These are phyloP conservation scores for Herpetomonas samuelpessoai DNA, from an alignment of 208 protist genomes.

Conservation along the genomic window DNA sequence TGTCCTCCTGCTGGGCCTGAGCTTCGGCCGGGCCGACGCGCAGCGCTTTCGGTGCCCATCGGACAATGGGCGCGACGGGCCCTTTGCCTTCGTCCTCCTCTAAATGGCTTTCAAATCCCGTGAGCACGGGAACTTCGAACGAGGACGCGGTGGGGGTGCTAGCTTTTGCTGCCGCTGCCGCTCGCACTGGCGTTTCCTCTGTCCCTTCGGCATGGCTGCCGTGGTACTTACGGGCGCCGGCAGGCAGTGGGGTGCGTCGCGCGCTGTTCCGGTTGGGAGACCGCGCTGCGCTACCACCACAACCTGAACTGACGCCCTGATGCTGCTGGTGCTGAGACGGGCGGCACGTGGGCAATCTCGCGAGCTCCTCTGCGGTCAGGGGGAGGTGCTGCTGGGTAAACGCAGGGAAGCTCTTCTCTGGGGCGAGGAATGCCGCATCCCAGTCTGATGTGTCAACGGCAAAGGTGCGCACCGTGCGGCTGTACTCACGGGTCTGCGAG, in stretches of 20 bases:
- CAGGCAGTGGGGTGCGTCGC: neutral
- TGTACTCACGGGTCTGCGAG: slow-evolving; percentile 57
- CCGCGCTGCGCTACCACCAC: neutral
- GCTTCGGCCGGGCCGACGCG: slow-evolving; percentile 31
- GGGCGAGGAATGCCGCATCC: slow-evolving; percentile 48
- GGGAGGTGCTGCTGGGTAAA: slow-evolving; percentile 33
- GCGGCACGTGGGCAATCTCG: neutral
- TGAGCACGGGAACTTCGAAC: neutral
- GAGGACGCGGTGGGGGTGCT: neutral
- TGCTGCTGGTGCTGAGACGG: too few species aligned
- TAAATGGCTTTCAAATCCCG: slow-evolving; percentile 2
- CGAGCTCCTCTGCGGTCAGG: slow-evolving; percentile 20
- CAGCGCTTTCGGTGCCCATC: slow-evolving; percentile 51
- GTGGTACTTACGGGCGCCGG: slow-evolving; percentile 4
- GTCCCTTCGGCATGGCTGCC: neutral
- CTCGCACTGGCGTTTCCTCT: slow-evolving; percentile 6
- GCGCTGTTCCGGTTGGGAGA: neutral
- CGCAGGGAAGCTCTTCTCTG: slow-evolving; percentile 24
- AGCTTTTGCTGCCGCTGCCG: neutral
- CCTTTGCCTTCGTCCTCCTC: neutral
- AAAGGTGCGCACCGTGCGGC: slow-evolving; percentile 48
- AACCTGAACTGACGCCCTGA: too few species aligned
- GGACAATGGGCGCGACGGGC: slow-evolving; percentile 46
- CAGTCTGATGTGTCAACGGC: slow-evolving; percentile 67
- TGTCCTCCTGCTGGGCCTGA: slow-evolving; percentile 20